Percentiles rank a stretch among this genome's conserved stretches.
Evolutionary conservation across 768 basidiomycete species (phyloP).

Genomic region (Pleurotus salmoneostramineus): DNA sequence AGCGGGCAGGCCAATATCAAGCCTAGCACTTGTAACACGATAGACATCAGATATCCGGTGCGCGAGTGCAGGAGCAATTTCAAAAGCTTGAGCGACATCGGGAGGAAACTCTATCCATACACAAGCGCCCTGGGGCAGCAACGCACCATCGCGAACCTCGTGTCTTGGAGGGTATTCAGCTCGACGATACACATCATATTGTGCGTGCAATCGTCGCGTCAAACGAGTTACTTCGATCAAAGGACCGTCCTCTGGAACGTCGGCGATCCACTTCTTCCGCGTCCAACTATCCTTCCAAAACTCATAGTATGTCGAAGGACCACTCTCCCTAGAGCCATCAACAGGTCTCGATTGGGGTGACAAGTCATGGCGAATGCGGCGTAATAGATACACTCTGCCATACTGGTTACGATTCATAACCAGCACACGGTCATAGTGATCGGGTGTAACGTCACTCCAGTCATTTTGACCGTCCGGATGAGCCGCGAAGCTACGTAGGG

Average conservation of each 20-base stretch:
- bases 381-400: slow-evolving; percentile 55
- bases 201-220: slow-evolving; percentile 35
- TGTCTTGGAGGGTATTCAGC: slow-evolving; percentile 5
- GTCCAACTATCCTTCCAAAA: slow-evolving; percentile 57
- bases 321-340: slow-evolving; percentile 44
- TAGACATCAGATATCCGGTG: slow-evolving; percentile 64
- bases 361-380: slow-evolving; percentile 58
- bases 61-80: slow-evolving; percentile 61
- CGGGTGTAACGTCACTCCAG: slow-evolving; percentile 51
- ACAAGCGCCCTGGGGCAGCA: slow-evolving; percentile 44
- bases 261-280: slow-evolving; percentile 35
- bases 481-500: slow-evolving; percentile 45
- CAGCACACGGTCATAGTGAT: slow-evolving; percentile 45
- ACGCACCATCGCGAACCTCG: slow-evolving; percentile 19
- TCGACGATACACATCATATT: slow-evolving; percentile 26
- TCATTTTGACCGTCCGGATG: slow-evolving; percentile 48
- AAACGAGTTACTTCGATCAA: slow-evolving; percentile 53
- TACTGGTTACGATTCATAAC: slow-evolving; percentile 51
- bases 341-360: slow-evolving; percentile 58
- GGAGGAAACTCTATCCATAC: slow-evolving; percentile 51
- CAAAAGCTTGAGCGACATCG: slow-evolving; percentile 46
- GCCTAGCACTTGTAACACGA: slow-evolving; percentile 48
- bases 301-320: slow-evolving; percentile 50
- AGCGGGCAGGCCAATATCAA: slow-evolving; percentile 56
- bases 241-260: slow-evolving; percentile 53